Evolutionary conservation across 2,329 filamentous ascomycete genomes (phyloP), one percentile per base, ranked within the genome.

Genomic region (Talaromyces sp.): DNA sequence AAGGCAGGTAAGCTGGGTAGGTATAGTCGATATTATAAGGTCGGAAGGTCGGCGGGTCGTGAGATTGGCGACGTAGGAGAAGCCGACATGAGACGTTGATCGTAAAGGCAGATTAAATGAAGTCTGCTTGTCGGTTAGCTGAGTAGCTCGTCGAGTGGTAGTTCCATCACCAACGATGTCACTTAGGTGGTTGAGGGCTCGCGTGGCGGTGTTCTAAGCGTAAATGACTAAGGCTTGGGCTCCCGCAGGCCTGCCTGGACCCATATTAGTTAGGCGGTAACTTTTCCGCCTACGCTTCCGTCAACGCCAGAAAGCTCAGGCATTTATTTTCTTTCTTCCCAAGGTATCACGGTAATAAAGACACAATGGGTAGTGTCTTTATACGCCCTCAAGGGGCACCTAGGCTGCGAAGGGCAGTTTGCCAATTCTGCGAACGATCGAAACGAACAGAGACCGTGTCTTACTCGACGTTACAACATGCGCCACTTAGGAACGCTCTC

Each of bases 351-450:
- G 3, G 33, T 33, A 24, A 37, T 3, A 56, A 22, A 56, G 10
- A 56, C 52, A 24, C 61, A n/a, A 80, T 80, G 76, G 79, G 74
- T 63, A 70, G 76, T 52, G 70, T 79, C 65, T 68, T 70, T 14
- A 63, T 79, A 37, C 73, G 71, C 54, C 70, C 71, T 27, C 72
- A 72, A 47, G 73, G 62, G 22, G 49, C 49, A 3, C 24, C 31
- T 10, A 54, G 9, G 56, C 35, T 64, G 35, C 59, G 52, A 45
- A 69, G 71, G 13, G 67, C 72, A 14, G 68, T 79, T 58, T 80
- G 78, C 49, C 77, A 80, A 69, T 72, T 79, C 45, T 80, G 78
- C 64, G 74, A 76, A 66, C 70, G 73, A 45, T 76, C 76, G 10
- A 71, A 70, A 56, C 73, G 57, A 69, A 47, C 68, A 35, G 41